A percentile compares a stretch with the other conserved stretches of the same genome.
Evolutionary conservation across 2,329 filamentous ascomycete genomes (phyloP).

Genomic region (Colletotrichum lindemuthianum): DNA sequence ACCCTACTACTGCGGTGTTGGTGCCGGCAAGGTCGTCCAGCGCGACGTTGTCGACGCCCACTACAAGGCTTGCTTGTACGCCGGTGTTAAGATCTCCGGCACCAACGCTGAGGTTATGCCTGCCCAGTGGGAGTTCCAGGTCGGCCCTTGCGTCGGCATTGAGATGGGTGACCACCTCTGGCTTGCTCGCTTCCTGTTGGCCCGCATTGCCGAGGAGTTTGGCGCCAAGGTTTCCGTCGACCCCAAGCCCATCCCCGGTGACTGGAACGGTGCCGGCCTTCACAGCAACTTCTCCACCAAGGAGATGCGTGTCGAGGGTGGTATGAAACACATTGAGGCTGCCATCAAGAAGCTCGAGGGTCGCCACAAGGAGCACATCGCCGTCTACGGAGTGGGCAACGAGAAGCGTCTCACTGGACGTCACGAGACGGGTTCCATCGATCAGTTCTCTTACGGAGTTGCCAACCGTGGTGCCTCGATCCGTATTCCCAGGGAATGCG

Average conservation of each 20-base stretch:
- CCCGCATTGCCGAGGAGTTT: slow-evolving; percentile 94
- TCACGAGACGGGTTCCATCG: slow-evolving; percentile 94
- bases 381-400: slow-evolving; percentile 96
- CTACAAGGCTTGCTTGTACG: slow-evolving; percentile 76
- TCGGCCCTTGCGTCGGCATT: slow-evolving; percentile 90
- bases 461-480: slow-evolving; percentile 96
- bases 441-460: slow-evolving; percentile 92
- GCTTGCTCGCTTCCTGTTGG: slow-evolving; percentile 83
- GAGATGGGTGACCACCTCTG: slow-evolving; percentile 96
- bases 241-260: slow-evolving; percentile 93
- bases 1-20: slow-evolving; percentile 92
- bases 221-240: slow-evolving; percentile 94
- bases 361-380: slow-evolving; percentile 85
- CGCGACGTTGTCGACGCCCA: slow-evolving; percentile 97
- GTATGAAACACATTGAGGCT: slow-evolving; percentile 94
- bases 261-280: slow-evolving; percentile 90
- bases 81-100: slow-evolving; percentile 92
- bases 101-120: slow-evolving; percentile 99
- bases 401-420: slow-evolving; percentile 90
- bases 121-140: slow-evolving; percentile 98
- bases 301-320: slow-evolving; percentile 85
- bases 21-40: slow-evolving; percentile 96
- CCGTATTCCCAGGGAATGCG: slow-evolving; percentile 87
- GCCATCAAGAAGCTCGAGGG: slow-evolving; percentile 85
- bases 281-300: slow-evolving; percentile 94